Evolutionary conservation across 163 green algal genomes (phyloP), one percentile per base, ranked within the genome.

Genomic region (Scenedesmus sp.): DNA sequence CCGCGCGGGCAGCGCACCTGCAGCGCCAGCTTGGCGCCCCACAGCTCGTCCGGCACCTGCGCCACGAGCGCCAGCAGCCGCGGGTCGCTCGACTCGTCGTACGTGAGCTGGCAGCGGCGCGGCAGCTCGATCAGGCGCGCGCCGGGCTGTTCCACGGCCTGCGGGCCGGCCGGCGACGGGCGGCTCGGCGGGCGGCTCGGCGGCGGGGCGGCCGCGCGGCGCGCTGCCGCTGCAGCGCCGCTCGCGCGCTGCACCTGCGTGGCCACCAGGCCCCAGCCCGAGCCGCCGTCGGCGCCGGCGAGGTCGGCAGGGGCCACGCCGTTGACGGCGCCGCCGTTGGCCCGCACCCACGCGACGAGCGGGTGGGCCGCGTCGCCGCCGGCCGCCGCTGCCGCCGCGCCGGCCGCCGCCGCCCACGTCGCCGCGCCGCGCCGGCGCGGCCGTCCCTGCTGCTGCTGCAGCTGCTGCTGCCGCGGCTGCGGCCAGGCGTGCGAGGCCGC

Each of bases 11-110:
- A n/a, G 3, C 17, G 31, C 18, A 80, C 44, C 53, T 70, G 54
- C 44, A 96, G 69, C 1, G 91, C 92, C 36, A 97, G 85, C 80
- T 87, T 88, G 17, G 88, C 89, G 0, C 88, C 90, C 92, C 92
- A 96, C 0, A 96, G 89, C 65, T 95, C 89, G 1, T 73, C 56
- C n/a, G 89, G 83, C 0, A 91, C 82, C 26, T 85, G 75, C 0
- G 63, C 31, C 47, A 83, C 73, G 9, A 78, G 60, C 11, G 14
- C 3, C 56, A 78, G 57, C 45, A 78, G 24, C 6, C 67, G 18
- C 9, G 60, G 60, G 15, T 65, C 57, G 3, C 24, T 45, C 20
- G 47, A 45, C 33, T 65, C 53, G 33, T 75, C 74, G 29, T 75
- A 81, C 17, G 74, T 75, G 15, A 81, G 39, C 33, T 69, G 63